These are phyloP conservation scores for Candida golubevii DNA, from an alignment of 805 yeast species.

Conservation along the genomic window DNA sequence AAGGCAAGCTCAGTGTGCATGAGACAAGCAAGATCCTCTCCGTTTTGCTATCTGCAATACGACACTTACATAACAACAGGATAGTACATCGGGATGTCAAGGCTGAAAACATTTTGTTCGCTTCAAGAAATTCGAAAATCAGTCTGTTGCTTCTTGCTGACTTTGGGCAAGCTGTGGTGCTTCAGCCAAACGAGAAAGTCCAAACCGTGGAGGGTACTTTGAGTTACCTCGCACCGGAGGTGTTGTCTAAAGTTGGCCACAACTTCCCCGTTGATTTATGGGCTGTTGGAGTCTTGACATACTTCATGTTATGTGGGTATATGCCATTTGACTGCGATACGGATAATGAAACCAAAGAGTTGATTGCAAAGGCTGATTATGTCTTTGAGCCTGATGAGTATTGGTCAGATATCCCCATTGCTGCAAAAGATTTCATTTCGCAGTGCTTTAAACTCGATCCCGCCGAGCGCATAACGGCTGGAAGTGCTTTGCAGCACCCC, in stretches of 20 bases:
- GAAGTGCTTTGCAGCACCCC: conserved; percentile 43
- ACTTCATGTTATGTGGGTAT: conserved; percentile 68
- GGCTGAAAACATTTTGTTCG: conserved; percentile 64
- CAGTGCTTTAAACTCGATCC: conserved; percentile 49
- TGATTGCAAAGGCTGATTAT: conserved; percentile 56
- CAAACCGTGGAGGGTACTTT: conserved; percentile 49
- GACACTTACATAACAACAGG: conserved; percentile 53
- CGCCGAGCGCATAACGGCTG: conserved; percentile 42
- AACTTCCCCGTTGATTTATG: conserved; percentile 63
- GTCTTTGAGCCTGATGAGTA: conserved; percentile 57
- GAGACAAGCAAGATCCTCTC: conserved; percentile 49
- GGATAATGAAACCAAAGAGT: conserved; percentile 61
- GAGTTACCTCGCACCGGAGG: conserved; percentile 73
- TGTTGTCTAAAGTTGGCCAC: conserved; percentile 51
- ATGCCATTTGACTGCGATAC: conserved; percentile 76
- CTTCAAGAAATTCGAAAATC: conserved; percentile 26
- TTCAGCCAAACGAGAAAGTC: conserved; percentile 21
- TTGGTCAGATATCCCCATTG: conserved; percentile 47
- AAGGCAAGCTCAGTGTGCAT: conserved; percentile 40
- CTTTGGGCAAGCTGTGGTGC: conserved; percentile 59
- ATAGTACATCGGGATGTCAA: conserved; percentile 70
- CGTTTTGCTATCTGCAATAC: conserved; percentile 51
- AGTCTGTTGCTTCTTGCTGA: conserved; percentile 50
- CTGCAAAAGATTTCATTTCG: conserved; percentile 57
- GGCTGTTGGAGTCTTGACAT: conserved; percentile 72